Base-by-base conservation (phyloP, 225 moss, liverwort and hornwort species). In the Climacium dendroides region DNA sequence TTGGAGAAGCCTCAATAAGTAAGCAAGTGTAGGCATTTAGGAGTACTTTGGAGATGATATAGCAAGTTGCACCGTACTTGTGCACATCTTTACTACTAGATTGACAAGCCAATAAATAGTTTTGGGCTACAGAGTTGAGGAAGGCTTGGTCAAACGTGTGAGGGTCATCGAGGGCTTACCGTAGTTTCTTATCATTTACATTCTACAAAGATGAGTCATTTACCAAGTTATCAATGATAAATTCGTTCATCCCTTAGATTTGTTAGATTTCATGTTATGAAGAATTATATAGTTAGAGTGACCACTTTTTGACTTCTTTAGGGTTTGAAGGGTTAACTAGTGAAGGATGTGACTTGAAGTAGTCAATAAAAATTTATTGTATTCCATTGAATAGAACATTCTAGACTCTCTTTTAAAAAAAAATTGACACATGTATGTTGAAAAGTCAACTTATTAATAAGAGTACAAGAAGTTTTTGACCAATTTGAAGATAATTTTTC, bases 321-420 rank as follows among this genome's bases (percentile, higher is more conserved):
- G 4, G 2, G 30, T 29, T 2, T 60, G 11, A 11, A 60, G 7
- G 14, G 29, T 29, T 15, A 29, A 61, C 9, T 8, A 2, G 7
- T 19, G 20, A 55, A 55, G 20, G 17, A 55, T 55, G 55, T 57
- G 10, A 35, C 4, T 5, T 0, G n/a, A 19, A 65, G 5, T 35
- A 65, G 19, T 6, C 19, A 65, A 65, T 3, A 35, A 65, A 65
- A 1, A n/a, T n/a, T 65, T 3, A 65, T 65, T 5, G 11, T 35
- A 65, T 65, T 19, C 5, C 5, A 65, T 65, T n/a, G n/a, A n/a
- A n/a, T 19, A n/a, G 11, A 11, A 0, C n/a, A 20, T 66, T 66
- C 3, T n/a, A 0, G 8, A 2, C 6, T 66, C 9, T 35, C 3
- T 3, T 3, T 19, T 1, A 66, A 66, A 6, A 10, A 3, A 66